phyloP scores from a whole-genome alignment of 2,329 filamentous ascomycete genomes.

The Claviceps monticola region DNA sequence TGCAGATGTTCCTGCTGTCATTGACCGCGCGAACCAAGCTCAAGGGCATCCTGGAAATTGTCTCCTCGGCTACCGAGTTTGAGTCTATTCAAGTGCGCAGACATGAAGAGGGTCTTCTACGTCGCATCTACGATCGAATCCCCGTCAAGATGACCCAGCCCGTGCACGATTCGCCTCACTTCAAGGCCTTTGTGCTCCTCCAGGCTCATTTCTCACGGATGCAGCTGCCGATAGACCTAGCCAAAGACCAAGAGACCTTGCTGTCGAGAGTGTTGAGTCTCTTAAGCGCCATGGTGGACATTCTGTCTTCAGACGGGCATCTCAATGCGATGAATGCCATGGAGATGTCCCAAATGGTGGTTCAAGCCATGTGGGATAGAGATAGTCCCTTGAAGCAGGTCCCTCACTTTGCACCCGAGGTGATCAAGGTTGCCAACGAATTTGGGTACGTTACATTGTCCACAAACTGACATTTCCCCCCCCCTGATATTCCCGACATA shows the following conservation, averaged over 20 bases:
- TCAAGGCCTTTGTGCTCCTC: slow-evolving; percentile 94
- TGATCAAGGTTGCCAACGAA: slow-evolving; percentile 69
- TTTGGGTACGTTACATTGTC: slow-evolving; percentile 44
- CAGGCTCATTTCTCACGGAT: slow-evolving; percentile 97
- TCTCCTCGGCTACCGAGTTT: slow-evolving; percentile 93
- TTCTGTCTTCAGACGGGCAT: slow-evolving; percentile 88
- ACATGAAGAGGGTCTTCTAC: slow-evolving; percentile 77
- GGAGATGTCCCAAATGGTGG: slow-evolving; percentile 99
- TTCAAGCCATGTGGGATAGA: slow-evolving; percentile 98
- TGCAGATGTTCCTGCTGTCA: slow-evolving; percentile 95
- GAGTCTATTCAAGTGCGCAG: slow-evolving; percentile 88
- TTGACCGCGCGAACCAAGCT: slow-evolving; percentile 81
- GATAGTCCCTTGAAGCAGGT: slow-evolving; percentile 96
- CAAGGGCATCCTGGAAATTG: slow-evolving; percentile 92
- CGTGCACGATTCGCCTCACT: slow-evolving; percentile 85
- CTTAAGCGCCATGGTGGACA: slow-evolving; percentile 84
- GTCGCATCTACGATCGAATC: slow-evolving; percentile 84
- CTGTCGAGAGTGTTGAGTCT: slow-evolving; percentile 74
- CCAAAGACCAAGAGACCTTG: slow-evolving; percentile 87
- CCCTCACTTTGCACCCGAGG: slow-evolving; percentile 77
- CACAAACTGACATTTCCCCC: neutral
- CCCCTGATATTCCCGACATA: neutral
- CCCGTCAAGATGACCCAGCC: slow-evolving; percentile 89
- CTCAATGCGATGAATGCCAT: slow-evolving; percentile 96
- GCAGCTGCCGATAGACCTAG: slow-evolving; percentile 88